phyloP scores from a whole-genome alignment of 225 moss, liverwort and hornwort species.

The Lunularia cruciata region DNA sequence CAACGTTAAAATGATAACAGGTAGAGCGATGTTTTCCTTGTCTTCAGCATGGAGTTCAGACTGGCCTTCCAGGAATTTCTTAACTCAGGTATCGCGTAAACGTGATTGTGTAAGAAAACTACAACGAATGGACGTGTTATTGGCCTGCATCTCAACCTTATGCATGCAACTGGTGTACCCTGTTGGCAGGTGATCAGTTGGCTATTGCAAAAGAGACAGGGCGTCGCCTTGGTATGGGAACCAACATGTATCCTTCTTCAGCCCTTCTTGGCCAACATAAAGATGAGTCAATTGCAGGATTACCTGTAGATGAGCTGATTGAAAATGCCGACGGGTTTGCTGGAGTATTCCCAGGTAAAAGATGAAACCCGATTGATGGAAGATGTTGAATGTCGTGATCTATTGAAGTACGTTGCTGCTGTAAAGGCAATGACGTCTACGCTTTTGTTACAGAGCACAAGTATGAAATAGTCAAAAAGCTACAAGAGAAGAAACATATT shows the following conservation, averaged over 20 bases:
- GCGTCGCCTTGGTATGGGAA: slow-evolving; percentile 17
- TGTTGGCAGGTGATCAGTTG: slow-evolving; percentile 16
- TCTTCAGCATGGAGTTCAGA: background rate
- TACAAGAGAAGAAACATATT: slow-evolving; percentile 21
- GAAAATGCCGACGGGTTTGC: slow-evolving; percentile 10
- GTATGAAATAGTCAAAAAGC: slow-evolving; percentile 19
- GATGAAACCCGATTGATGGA: slow-evolving; percentile 25
- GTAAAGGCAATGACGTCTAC: slow-evolving; percentile 29
- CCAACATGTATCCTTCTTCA: slow-evolving; percentile 20
- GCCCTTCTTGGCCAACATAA: slow-evolving; percentile 4
- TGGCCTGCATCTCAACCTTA: background rate
- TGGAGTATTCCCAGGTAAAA: slow-evolving; percentile 23
- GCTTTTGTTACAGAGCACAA: slow-evolving; percentile 27
- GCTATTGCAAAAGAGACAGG: slow-evolving; percentile 26
- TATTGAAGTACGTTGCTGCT: slow-evolving; percentile 24
- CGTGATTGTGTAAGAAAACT: too few relatives aligned
- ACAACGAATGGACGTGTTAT: too few relatives aligned
- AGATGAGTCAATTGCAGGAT: background rate
- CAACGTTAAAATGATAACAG: slow-evolving; percentile 51
- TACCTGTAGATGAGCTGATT: slow-evolving; percentile 13
- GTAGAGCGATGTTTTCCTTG: background rate
- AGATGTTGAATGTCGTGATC: slow-evolving; percentile 31
- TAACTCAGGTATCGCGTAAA: too few relatives aligned
- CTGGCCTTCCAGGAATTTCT: background rate
- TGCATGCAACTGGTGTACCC: background rate